A percentile compares a stretch with the other conserved stretches of the same genome.
Evolutionary conservation across 1,284 basidiomycete species (phyloP).

Genomic region (Tremellales sp.): DNA sequence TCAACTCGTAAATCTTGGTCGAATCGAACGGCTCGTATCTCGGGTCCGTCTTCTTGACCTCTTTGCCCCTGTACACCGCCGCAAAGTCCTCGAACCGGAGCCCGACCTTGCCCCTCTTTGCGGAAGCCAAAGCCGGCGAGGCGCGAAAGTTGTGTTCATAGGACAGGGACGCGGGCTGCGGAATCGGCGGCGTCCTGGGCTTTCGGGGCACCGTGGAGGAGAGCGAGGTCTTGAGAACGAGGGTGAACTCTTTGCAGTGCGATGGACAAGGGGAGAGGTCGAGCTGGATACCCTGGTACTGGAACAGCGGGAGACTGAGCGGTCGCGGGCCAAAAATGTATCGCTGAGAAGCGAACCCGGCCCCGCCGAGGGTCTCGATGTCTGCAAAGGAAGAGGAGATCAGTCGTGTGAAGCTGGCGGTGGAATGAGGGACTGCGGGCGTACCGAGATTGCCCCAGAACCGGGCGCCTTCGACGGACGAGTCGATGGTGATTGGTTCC

Average conservation of each 20-base stretch:
- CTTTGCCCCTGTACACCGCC: constrained; percentile 50
- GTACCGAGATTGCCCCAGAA: constrained; percentile 39
- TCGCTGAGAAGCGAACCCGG: constrained; percentile 54
- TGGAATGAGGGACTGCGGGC: background rate
- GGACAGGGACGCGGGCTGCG: constrained; percentile 39
- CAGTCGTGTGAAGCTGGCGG: background rate
- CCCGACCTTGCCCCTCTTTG: background rate
- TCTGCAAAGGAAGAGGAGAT: constrained; percentile 30
- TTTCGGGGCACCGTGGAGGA: constrained; percentile 4
- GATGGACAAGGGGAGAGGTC: constrained; percentile 15
- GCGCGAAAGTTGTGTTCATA: constrained; percentile 50
- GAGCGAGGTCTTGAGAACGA: constrained; percentile 49
- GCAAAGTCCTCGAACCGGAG: constrained; percentile 47
- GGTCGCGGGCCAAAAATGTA: constrained; percentile 39
- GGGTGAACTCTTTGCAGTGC: constrained; percentile 31
- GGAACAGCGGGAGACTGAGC: constrained; percentile 23
- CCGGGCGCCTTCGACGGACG: constrained; percentile 12
- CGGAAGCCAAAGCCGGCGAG: constrained; percentile 2
- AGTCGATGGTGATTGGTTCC: constrained; percentile 27
- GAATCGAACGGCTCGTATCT: constrained; percentile 37
- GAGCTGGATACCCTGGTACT: constrained; percentile 30
- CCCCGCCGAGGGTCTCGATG: constrained; percentile 52
- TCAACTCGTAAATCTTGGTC: constrained; percentile 35
- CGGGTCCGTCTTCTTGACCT: constrained; percentile 32
- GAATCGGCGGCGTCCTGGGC: constrained; percentile 11